Evolutionary conservation across 2,329 filamentous ascomycete genomes (phyloP), one percentile per base, ranked within the genome.

Genomic region (Aureobasidium sp.): DNA sequence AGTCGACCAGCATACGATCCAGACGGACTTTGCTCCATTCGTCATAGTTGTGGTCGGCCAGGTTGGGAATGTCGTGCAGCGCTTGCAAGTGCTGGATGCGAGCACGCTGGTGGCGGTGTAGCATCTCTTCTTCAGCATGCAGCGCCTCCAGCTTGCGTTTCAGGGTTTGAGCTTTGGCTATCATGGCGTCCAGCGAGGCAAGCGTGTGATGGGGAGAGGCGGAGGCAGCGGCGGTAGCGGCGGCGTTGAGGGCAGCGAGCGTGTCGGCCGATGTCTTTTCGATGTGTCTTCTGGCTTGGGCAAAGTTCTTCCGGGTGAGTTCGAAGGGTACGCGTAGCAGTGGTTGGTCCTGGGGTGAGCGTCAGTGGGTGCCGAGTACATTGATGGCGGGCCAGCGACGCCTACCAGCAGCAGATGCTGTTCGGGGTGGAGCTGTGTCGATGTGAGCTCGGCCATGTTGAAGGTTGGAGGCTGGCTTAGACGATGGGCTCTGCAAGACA

Each of bases 41-140:
- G 65, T 97, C 91, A 71, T 97, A 98, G 65, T 89, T 89, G 61
- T 95, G 89, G 66, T 98, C 93, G 49, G 89, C 86, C 57, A 96
- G 76, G 56, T 82, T 87, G 54, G 85, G 80, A 62, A 97, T 88
- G 39, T 79, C 71, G 68, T 93, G 88, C 4, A 98, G 76, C 60
- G 90, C 83, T 60, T 88, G 80, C 29, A 98, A 75, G 70, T 98
- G 90, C 22, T 79, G 74, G 55, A 95, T 83, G 27, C 93, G 81
- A 58, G 87, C 85, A 50, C 82, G 80, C 25, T 87, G 81, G 63
- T 94, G 85, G 6, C 77, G 76, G 64, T 95, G 87, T 12, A 96
- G 77, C 14, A 78, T 76, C 54, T 79, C 78, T 70, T 97, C 91
- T 64, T 96, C 90, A 35, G 86, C 83, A 50, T 90, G 84, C 55